Evolutionary conservation across 1,284 basidiomycete genomes (phyloP), one percentile per base, ranked within the genome.

Genomic region (Schizophyllum amplum): DNA sequence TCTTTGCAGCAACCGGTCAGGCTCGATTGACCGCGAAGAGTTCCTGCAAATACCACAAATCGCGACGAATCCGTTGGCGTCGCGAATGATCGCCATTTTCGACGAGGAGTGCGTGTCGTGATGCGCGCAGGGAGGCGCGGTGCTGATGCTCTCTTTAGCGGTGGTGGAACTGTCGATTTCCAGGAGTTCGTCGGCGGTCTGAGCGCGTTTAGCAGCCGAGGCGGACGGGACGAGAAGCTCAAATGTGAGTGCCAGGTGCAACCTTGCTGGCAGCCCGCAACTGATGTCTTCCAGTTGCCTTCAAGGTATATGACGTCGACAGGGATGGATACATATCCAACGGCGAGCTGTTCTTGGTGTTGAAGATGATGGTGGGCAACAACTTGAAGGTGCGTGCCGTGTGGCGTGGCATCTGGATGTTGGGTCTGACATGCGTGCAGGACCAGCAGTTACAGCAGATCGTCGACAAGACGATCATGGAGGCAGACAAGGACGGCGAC

Each of bases 291-390:
- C 61, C 62, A 95, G 93, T 97, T 67, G 94, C 94, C 4, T 97
- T 96, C 82, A 97, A 99, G 70, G 97, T 99, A 54, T 99, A 99
- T 68, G 97, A 99, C 70, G 94, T 99, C 75, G 96, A 99, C 69
- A 82, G 96, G 53, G 96, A 99, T 68, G 94, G 94, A 1, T 96
- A 77, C 72, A 99, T 99, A 69, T 97, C 94, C n/a, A 99, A 99
- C 68, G 97, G 96, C 57, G 96, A 99, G 74, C 82, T 99, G 51
- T 99, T 98, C 76, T 77, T 99, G 54, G 96, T 99, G 47, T 77
- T 99, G 62, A 99, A 99, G 80, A 98, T 99, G 93, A 99, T 99
- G 96, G 97, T 99, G 50, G 96, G 96, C 33, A 98, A 92, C 72
- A 99, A 99, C 72, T 76, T 98, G 66, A 98, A 99, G 79, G 91